phyloP scores from a whole-genome alignment of 169 alveolate genomes.

The Toxoplasma gondii region DNA sequence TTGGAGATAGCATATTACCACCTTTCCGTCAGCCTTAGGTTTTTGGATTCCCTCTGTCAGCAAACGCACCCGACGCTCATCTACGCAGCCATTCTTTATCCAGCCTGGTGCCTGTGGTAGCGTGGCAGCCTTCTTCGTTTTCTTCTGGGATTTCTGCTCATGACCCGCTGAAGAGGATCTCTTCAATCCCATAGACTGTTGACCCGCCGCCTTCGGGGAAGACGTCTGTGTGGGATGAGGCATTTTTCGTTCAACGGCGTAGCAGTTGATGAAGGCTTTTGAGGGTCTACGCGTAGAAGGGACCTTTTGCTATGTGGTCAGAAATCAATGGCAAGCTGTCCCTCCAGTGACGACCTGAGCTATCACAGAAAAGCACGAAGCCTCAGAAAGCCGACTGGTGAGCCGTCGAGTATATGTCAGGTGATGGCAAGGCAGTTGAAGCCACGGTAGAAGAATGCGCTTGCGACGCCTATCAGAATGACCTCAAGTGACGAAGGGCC shows the following conservation, averaged over 20 bases:
- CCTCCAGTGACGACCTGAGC: too few species aligned
- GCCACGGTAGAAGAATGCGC: background rate
- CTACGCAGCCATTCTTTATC: constrained; percentile 16
- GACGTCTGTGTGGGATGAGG: background rate
- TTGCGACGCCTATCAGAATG: too few species aligned
- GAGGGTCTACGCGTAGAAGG: too few species aligned
- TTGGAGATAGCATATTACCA: constrained; percentile 42
- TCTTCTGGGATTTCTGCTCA: background rate
- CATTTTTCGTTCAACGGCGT: background rate
- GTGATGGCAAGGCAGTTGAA: background rate
- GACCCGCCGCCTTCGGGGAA: background rate
- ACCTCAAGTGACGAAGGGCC: too few species aligned
- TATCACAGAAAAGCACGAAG: background rate
- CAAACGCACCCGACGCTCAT: constrained; percentile 34
- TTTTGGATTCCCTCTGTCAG: background rate
- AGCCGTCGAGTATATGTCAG: background rate
- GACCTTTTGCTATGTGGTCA: too few species aligned
- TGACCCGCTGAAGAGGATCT: background rate
- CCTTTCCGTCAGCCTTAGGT: constrained; percentile 44
- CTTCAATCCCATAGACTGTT: background rate
- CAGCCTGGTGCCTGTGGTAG: background rate
- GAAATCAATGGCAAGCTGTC: too few species aligned
- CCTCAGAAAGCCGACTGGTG: background rate
- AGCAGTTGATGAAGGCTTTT: too few species aligned
- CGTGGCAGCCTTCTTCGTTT: background rate